Percentiles rank a stretch among this genome's conserved stretches.
Conservation (phyloP, 1,284 basidiomycete species). For the Volvariella surrecta region DNA sequence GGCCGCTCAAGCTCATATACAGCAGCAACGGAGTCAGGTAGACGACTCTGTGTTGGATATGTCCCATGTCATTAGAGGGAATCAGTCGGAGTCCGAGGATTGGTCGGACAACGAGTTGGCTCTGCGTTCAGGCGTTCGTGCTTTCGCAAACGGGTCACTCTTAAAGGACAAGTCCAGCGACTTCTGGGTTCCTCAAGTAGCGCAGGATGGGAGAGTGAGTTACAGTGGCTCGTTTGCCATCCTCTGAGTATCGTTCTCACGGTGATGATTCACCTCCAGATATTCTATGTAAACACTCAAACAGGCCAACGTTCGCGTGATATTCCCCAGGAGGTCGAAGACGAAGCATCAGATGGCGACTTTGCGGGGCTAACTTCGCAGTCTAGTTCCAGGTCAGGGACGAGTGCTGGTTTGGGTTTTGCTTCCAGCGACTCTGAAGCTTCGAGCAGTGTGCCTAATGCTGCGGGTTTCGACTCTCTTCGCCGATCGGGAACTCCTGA, state of each 20-base stretch:
- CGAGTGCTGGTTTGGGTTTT: slow-evolving; percentile 42
- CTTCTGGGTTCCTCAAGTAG: slow-evolving; percentile 75
- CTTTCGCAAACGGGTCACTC: neutral
- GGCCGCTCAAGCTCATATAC: neutral
- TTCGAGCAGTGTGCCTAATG: slow-evolving; percentile 22
- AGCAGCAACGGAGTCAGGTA: slow-evolving; percentile 1
- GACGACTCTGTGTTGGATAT: slow-evolving; percentile 34
- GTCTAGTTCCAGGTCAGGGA: slow-evolving; percentile 44
- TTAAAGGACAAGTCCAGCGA: slow-evolving; percentile 36
- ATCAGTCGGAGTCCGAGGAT: slow-evolving; percentile 34
- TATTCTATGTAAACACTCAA: slow-evolving; percentile 89
- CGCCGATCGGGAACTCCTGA: slow-evolving; percentile 57
- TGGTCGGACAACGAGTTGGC: slow-evolving; percentile 36
- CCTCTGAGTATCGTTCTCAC: slow-evolving; percentile 7
- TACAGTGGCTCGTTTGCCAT: slow-evolving; percentile 6
- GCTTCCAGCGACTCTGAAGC: slow-evolving; percentile 20
- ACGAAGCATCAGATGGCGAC: slow-evolving; percentile 51
- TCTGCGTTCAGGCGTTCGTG: slow-evolving; percentile 6
- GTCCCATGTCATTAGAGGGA: slow-evolving; percentile 37
- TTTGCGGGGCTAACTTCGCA: slow-evolving; percentile 49
- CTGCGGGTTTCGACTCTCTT: slow-evolving; percentile 52
- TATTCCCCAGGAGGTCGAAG: slow-evolving; percentile 67
- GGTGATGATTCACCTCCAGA: slow-evolving; percentile 37
- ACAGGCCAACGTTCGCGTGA: slow-evolving; percentile 85
- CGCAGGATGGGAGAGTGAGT: slow-evolving; percentile 64